phyloP scores from a whole-genome alignment of 805 yeast species.

The Ogataea corticis region DNA sequence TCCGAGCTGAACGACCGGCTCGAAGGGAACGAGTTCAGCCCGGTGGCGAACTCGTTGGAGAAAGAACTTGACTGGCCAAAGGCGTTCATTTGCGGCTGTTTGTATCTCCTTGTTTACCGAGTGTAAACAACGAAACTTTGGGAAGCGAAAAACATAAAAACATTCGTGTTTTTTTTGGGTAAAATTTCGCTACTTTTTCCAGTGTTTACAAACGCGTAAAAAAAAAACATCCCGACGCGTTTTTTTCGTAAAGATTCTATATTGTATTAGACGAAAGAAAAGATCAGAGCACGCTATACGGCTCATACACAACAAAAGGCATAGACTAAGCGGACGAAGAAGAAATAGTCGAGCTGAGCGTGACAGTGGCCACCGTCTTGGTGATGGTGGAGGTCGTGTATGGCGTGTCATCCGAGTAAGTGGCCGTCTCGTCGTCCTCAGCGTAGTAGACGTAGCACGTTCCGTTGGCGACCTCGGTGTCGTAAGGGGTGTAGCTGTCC shows the following conservation, averaged over 20 bases:
- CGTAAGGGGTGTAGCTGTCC: conserved; percentile 30
- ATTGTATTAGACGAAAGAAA: not conserved
- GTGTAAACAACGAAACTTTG: not conserved
- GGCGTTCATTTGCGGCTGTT: conserved; percentile 4
- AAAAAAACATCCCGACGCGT: conserved; percentile 1
- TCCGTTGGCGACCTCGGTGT: conserved; percentile 33
- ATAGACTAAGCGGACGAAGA: conserved; percentile 3
- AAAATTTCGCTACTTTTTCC: not conserved
- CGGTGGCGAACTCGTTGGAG: not conserved
- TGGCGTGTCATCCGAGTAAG: conserved; percentile 30
- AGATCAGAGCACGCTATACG: not conserved
- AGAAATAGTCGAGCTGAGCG: conserved; percentile 20
- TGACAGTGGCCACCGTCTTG: conserved; percentile 36
- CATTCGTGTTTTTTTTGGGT: not conserved
- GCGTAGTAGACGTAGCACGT: conserved; percentile 39
- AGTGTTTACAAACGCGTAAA: conserved; percentile 3
- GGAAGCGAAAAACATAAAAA: not conserved
- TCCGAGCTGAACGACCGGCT: conserved; percentile 25
- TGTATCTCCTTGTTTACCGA: not conserved
- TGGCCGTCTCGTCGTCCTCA: conserved; percentile 28
- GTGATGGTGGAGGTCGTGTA: conserved; percentile 37
- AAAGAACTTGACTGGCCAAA: conserved; percentile 3
- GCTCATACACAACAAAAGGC: not conserved
- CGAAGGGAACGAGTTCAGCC: conserved; percentile 7
- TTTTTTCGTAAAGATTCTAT: not conserved